These are phyloP conservation scores for Periconia digitata DNA, from an alignment of 2,329 filamentous ascomycete genomes.

Conservation along the genomic window DNA sequence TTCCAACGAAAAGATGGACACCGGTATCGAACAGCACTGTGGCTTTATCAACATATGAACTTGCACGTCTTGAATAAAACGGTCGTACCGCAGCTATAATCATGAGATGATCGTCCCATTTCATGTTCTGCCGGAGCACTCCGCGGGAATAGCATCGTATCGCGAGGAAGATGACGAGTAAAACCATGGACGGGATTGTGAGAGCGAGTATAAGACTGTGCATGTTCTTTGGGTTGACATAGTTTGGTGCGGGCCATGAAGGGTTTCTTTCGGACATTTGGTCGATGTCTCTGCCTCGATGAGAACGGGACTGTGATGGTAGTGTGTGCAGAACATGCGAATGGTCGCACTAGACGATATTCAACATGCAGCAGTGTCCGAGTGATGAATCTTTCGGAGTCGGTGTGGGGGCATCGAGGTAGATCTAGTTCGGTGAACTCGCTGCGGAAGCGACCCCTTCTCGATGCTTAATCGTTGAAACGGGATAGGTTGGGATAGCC, in stretches of 20 bases:
- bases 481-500: not conserved
- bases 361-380: not conserved
- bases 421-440: not conserved
- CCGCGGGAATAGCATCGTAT: constrained; percentile 27
- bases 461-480: not conserved
- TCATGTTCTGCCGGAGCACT: constrained; percentile 18
- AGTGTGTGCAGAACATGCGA: not conserved
- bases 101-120: constrained; percentile 31
- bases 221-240: constrained; percentile 22
- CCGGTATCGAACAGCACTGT: constrained; percentile 19
- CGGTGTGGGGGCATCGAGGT: not conserved
- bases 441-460: not conserved
- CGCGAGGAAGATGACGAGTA: constrained; percentile 19
- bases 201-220: constrained; percentile 18
- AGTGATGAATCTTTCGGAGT: too few species aligned
- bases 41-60: not conserved
- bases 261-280: constrained; percentile 9
- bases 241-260: constrained; percentile 30
- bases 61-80: not conserved
- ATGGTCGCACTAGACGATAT: not conserved
- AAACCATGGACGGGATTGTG: constrained; percentile 15
- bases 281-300: not conserved
- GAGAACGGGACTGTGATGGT: not conserved
- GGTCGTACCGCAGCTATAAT: constrained; percentile 22
- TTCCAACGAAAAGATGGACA: constrained; percentile 20